A percentile compares a stretch with the other conserved stretches of the same genome.
These are phyloP conservation scores for Saccharomyces hybrid DNA, from an alignment of 1,139 yeast species.

Conservation along the genomic window DNA sequence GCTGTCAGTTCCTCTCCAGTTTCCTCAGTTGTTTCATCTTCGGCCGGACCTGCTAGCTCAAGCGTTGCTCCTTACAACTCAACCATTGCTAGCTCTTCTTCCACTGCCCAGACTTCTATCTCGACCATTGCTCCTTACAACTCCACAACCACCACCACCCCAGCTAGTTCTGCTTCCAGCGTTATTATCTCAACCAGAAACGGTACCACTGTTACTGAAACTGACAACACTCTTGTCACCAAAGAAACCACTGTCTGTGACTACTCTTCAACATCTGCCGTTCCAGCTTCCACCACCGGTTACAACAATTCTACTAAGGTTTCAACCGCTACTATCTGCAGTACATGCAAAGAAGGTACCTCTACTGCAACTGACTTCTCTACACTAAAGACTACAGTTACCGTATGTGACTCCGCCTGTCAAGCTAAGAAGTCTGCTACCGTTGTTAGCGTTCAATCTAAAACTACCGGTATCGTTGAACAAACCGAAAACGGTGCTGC, in stretches of 20 bases:
- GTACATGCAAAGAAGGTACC: neutral
- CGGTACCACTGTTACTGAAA: neutral
- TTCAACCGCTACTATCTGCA: neutral
- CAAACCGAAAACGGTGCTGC: slow-evolving; percentile 7
- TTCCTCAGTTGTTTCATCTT: slow-evolving; percentile 14
- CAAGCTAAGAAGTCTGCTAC: slow-evolving; percentile 1
- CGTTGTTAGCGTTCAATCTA: neutral
- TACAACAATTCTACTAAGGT: neutral
- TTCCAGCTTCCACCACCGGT: neutral
- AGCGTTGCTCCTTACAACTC: neutral
- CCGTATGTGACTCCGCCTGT: slow-evolving; percentile 1
- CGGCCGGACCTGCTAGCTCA: slow-evolving; percentile 11
- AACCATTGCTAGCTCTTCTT: neutral
- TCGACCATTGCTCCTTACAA: neutral
- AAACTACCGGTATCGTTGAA: neutral
- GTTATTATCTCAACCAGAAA: neutral
- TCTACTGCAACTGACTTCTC: neutral
- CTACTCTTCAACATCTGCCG: neutral
- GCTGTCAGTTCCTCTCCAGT: slow-evolving; percentile 1
- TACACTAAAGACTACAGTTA: neutral
- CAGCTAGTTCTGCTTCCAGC: neutral
- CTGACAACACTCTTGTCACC: neutral
- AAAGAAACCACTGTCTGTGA: neutral
- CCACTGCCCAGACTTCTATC: neutral
- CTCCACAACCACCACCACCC: neutral